phyloP scores from a whole-genome alignment of 2,329 filamentous ascomycete genomes.

The Fusarium cicatricum region DNA sequence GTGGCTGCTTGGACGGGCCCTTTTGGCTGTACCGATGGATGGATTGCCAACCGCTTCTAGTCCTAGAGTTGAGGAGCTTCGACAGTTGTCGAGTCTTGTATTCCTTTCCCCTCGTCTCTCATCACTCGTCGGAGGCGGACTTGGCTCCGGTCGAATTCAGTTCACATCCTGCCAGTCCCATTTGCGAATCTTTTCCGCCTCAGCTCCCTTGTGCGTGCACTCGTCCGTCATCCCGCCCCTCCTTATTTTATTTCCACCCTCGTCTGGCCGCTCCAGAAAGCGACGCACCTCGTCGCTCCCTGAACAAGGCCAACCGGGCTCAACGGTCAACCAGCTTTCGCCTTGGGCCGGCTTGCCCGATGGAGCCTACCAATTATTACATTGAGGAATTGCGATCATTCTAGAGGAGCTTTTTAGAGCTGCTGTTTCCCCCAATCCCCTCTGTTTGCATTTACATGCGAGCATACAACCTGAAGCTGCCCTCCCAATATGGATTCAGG shows the following conservation, averaged over 20 bases:
- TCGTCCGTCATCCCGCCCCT: slow-evolving; percentile 26
- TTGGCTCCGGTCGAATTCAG: slow-evolving; percentile 43
- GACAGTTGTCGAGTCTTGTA: slow-evolving; percentile 36
- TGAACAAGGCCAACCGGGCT: slow-evolving; percentile 15
- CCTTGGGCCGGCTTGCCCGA: slow-evolving; percentile 26
- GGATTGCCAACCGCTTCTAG: slow-evolving; percentile 34
- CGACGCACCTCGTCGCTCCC: slow-evolving; percentile 19
- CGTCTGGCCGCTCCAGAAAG: slow-evolving; percentile 21
- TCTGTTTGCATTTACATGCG: slow-evolving; percentile 30
- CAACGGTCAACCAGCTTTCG: slow-evolving; percentile 20
- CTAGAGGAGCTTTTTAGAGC: slow-evolving; percentile 40
- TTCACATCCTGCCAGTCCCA: slow-evolving; percentile 43
- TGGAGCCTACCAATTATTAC: slow-evolving; percentile 32
- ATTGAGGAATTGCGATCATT: slow-evolving; percentile 22
- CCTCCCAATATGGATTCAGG: slow-evolving; percentile 39
- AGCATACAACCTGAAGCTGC: slow-evolving; percentile 22
- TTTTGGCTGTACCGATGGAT: slow-evolving; percentile 24
- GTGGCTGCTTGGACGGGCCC: slow-evolving; percentile 14
- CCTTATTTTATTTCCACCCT: slow-evolving; percentile 20
- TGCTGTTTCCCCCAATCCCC: slow-evolving; percentile 14
- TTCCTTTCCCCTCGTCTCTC: slow-evolving; percentile 37
- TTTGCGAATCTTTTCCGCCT: slow-evolving; percentile 42
- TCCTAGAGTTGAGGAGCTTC: slow-evolving; percentile 30
- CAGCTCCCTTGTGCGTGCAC: slow-evolving; percentile 26
- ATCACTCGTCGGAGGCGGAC: slow-evolving; percentile 43